Evolutionary conservation across 2,329 filamentous ascomycete genomes (phyloP), one percentile per base, ranked within the genome.

Genomic region (Herpotrichia juniperi): DNA sequence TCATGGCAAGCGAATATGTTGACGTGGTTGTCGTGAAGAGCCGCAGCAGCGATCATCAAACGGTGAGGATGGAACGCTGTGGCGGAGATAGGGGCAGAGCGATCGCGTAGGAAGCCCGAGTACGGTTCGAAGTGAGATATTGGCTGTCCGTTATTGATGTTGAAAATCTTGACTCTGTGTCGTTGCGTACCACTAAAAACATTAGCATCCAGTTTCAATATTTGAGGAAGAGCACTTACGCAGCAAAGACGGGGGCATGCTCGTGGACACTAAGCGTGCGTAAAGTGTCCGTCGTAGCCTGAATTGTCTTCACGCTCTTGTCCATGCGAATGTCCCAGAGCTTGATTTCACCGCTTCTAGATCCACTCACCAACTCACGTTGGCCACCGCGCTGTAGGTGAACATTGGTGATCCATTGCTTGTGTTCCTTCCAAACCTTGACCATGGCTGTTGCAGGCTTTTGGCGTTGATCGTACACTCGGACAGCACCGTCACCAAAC

Each of bases 331-430:
- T 91, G 73, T 99, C 94, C 94, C 94, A 99, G 14, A 99, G 81
- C 71, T 91, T 93, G 58, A 99, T 90, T 69, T 94, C 94, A 55
- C 94, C 94, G 67, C 96, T 94, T 42, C 91, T 86, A 69, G 92
- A 96, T 17, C 92, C 94, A 37, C 89, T 93, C 47, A 99, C 81
- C 35, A 99, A 83, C 74, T 99, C 94, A 52, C 94, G 84, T 74
- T 96, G 87, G 2, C 94, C 94, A 54, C 94, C 94, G 37, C 94
- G 89, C 75, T 99, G 94, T 85, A 99, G 92, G 71, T 97, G 94
- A 12, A 96, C 91, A 61, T 91, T 94, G 65, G 92, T 93, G 73
- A 99, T 88, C 94, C 94, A 99, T 64, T 96, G 91, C 54, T 88
- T 87, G 68, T 97, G 93, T 65, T 97, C 91, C 70, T 96, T 94